A percentile compares a stretch with the other conserved stretches of the same genome.
phyloP scores from a whole-genome alignment of 129 eudicot genomes.

The Arctium minus region DNA sequence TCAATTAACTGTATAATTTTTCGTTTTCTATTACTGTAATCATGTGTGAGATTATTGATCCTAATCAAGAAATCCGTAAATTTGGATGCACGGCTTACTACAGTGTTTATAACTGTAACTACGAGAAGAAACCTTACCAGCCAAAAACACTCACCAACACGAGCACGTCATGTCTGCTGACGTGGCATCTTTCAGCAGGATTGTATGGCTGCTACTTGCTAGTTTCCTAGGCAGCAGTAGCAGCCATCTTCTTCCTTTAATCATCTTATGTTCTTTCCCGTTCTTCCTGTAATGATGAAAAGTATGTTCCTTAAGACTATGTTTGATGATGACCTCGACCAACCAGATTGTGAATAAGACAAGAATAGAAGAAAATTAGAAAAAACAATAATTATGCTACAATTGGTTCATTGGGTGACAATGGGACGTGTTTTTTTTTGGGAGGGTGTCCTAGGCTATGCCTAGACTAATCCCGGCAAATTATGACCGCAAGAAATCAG shows the following conservation, averaged over 20 bases:
- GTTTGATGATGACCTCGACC: neutral
- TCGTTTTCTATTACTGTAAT: neutral
- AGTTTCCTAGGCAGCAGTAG: neutral
- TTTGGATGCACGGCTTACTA: neutral
- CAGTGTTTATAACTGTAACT: constrained; percentile 43
- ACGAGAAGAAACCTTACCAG: constrained; percentile 58
- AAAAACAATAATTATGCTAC: neutral
- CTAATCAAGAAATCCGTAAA: neutral
- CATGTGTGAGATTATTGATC: neutral
- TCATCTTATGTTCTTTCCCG: constrained; percentile 42
- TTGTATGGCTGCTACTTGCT: constrained; percentile 43
- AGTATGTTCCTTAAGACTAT: neutral
- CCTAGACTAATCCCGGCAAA: no score
- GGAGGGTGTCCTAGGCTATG: no score
- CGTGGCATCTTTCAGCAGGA: constrained; percentile 2
- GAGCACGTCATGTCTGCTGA: constrained; percentile 34
- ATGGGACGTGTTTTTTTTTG: neutral
- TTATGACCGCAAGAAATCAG: no score
- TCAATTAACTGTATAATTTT: neutral
- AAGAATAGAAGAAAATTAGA: no score
- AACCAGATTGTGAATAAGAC: neutral
- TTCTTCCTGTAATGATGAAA: constrained; percentile 46
- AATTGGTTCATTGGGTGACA: neutral
- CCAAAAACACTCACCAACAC: constrained; percentile 46
- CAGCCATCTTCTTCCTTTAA: constrained; percentile 42